A percentile compares a stretch with the other conserved stretches of the same genome.
Conservation (phyloP, 371 early-diverging fungal species). For the Thermomucor indicae-seudaticae region DNA sequence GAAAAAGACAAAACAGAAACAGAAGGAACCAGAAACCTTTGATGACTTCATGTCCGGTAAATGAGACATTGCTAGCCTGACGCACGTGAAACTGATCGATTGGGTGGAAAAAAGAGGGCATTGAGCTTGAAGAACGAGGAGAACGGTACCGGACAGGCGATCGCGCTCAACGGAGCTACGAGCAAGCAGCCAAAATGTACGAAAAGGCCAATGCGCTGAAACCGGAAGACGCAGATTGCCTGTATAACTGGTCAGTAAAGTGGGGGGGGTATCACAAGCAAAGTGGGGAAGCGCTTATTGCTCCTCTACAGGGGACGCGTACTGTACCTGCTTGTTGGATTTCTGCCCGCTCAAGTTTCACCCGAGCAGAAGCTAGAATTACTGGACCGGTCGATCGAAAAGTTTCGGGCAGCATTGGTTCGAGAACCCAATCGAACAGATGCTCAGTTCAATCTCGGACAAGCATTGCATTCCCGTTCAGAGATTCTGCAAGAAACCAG, state of each 20-base stretch:
- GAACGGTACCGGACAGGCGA: constrained; percentile 65
- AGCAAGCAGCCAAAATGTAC: constrained; percentile 62
- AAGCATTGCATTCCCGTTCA: constrained; percentile 60
- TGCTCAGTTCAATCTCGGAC: constrained; percentile 67
- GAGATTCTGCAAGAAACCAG: constrained; percentile 59
- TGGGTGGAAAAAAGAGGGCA: constrained; percentile 43
- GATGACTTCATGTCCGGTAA: constrained; percentile 43
- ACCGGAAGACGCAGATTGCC: constrained; percentile 53
- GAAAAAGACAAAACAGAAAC: constrained; percentile 25
- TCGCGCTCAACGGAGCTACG: constrained; percentile 63
- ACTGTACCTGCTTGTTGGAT: constrained; percentile 59
- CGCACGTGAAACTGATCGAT: neutral
- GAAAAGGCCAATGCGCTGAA: constrained; percentile 54
- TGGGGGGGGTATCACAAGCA: too few species aligned
- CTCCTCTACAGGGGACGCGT: constrained; percentile 67
- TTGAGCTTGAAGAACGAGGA: constrained; percentile 66
- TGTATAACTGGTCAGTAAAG: constrained; percentile 61
- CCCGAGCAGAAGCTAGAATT: constrained; percentile 45
- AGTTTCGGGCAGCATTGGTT: constrained; percentile 48
- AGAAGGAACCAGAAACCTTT: constrained; percentile 39
- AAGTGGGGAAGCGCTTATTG: too few species aligned
- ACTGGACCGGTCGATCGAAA: constrained; percentile 50
- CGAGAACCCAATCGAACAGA: constrained; percentile 57
- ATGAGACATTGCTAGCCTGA: neutral
- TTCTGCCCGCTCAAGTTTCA: constrained; percentile 41